Conservation (phyloP, 2,329 filamentous ascomycete species). For the Trichoderma sp. region DNA sequence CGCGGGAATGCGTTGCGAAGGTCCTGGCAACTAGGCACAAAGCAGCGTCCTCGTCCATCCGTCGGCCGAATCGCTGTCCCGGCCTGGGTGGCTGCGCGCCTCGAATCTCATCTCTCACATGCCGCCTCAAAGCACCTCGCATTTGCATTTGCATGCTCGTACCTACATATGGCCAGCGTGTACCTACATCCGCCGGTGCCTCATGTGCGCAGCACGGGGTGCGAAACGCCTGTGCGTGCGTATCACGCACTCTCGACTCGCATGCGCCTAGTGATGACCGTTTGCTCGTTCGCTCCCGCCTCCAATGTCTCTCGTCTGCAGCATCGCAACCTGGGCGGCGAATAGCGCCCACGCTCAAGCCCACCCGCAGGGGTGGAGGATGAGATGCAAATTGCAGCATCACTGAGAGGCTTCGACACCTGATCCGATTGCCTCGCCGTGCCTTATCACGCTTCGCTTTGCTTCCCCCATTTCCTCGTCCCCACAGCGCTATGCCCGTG, state of each 20-base stretch:
- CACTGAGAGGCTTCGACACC: slow-evolving; percentile 6
- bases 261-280: background rate
- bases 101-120: background rate
- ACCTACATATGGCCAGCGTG: background rate
- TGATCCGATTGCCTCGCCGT: slow-evolving; percentile 17
- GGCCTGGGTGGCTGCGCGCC: background rate
- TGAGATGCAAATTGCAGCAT: background rate
- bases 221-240: background rate
- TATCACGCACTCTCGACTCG: background rate
- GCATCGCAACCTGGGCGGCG: slow-evolving; percentile 17
- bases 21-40: background rate
- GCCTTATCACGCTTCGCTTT: slow-evolving; percentile 14
- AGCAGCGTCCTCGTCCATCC: background rate
- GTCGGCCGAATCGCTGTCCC: background rate
- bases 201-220: slow-evolving; percentile 4
- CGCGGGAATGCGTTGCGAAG: background rate
- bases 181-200: background rate
- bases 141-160: background rate
- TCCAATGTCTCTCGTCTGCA: slow-evolving; percentile 19
- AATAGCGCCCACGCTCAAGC: slow-evolving; percentile 16
- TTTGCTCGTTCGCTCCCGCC: background rate
- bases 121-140: background rate
- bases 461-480: slow-evolving; percentile 8
- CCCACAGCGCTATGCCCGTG: slow-evolving; percentile 20
- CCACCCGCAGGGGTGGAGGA: slow-evolving; percentile 7